phyloP scores from a whole-genome alignment of 495 filamentous ascomycete genomes.

The Daldinia grandis region DNA sequence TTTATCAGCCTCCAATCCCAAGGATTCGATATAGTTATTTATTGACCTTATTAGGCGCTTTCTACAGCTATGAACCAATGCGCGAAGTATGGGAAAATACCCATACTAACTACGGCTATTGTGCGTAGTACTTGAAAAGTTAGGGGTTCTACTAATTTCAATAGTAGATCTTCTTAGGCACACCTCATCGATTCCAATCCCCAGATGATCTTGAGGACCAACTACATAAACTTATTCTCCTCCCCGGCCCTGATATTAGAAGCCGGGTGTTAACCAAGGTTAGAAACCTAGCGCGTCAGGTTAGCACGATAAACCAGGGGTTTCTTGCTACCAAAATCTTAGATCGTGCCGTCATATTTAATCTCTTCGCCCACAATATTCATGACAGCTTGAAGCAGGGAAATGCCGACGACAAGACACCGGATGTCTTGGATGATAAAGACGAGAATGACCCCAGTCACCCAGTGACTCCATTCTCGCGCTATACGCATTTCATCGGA shows the following conservation, averaged over 20 bases:
- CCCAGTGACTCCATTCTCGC: not conserved
- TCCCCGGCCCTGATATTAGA: not conserved
- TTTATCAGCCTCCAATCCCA: not conserved
- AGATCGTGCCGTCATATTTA: not conserved
- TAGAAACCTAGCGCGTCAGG: not conserved
- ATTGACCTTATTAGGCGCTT: not conserved
- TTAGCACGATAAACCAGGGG: not conserved
- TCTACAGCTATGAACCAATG: not conserved
- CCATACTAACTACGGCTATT: not conserved
- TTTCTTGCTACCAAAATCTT: not conserved
- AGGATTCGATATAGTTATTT: not conserved
- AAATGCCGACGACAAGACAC: not conserved
- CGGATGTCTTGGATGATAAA: not conserved
- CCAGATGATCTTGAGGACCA: not conserved
- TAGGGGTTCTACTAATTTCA: not conserved
- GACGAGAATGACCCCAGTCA: not conserved
- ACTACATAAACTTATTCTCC: not conserved
- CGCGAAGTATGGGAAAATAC: not conserved
- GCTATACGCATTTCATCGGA: not conserved
- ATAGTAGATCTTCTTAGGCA: not conserved
- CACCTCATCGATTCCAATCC: not conserved
- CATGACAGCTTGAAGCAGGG: not conserved
- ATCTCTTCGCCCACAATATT: not conserved
- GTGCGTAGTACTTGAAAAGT: not conserved
- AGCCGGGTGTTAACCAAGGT: not conserved